Conservation (phyloP, 192 early-diverging fungal genomes). For the Allomyces macrogynus region DNA sequence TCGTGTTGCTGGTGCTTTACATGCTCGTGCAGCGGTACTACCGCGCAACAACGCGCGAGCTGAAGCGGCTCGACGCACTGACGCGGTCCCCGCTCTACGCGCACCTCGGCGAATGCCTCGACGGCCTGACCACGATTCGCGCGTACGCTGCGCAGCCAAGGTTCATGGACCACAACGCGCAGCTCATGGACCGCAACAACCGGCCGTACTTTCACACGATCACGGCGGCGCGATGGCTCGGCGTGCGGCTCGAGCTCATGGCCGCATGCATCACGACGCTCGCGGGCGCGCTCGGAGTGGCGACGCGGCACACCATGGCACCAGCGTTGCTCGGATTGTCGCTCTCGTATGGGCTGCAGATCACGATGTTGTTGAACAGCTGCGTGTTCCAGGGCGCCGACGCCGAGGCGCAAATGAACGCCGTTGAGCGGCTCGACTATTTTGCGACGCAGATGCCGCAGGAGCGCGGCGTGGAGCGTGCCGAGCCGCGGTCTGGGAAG, state of each 20-base stretch:
- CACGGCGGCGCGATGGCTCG: conserved; percentile 52
- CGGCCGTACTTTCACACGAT: conserved; percentile 58
- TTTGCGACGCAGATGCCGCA: conserved; percentile 16
- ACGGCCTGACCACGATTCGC: conserved; percentile 40
- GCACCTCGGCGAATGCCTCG: conserved; percentile 49
- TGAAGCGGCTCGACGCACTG: conserved; percentile 71
- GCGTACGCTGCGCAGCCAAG: conserved; percentile 56
- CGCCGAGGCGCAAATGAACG: conserved; percentile 23
- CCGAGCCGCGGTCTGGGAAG: conserved; percentile 23
- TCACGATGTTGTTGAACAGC: conserved; percentile 21
- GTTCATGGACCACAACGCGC: conserved; percentile 48
- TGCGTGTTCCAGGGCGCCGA: conserved; percentile 1
- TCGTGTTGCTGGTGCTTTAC: conserved; percentile 51
- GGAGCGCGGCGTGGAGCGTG: conserved; percentile 24
- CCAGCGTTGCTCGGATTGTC: conserved; percentile 55
- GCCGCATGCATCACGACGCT: conserved; percentile 50
- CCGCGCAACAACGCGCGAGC: conserved; percentile 55
- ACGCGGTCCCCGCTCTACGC: conserved; percentile 64
- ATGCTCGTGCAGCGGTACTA: conserved; percentile 54
- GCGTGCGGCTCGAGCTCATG: conserved; percentile 59
- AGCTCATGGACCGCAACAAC: conserved; percentile 51
- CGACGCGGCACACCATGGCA: conserved; percentile 25
- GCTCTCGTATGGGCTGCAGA: conserved; percentile 59
- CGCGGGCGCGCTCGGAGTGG: conserved; percentile 46
- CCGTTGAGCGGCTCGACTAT: conserved; percentile 35